Conservation (phyloP, 495 filamentous ascomycete species). For the Penicillium herquei region DNA sequence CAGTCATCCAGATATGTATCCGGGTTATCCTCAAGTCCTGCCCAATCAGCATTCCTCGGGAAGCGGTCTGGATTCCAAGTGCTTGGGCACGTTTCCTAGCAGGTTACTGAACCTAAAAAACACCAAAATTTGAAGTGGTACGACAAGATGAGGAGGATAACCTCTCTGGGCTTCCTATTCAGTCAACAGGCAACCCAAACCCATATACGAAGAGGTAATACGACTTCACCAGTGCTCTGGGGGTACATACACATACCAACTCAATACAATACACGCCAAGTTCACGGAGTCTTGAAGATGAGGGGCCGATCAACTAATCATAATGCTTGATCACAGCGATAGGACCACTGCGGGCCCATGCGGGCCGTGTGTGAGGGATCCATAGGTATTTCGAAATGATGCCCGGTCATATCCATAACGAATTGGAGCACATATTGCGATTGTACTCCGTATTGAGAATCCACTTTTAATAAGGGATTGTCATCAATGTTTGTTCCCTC, state of each 20-base stretch:
- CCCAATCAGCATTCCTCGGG: background rate
- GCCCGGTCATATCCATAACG: background rate
- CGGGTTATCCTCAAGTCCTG: background rate
- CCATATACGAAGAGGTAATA: background rate
- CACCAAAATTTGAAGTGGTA: too few species aligned
- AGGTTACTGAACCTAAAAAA: too few species aligned
- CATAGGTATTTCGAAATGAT: background rate
- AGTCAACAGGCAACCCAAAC: too few species aligned
- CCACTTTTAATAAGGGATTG: background rate
- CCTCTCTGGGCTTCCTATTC: too few species aligned
- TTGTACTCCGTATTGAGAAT: background rate
- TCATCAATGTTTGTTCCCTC: too few species aligned
- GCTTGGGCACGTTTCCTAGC: background rate
- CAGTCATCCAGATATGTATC: background rate
- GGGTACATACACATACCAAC: background rate
- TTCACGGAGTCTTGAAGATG: background rate
- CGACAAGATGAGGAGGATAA: too few species aligned
- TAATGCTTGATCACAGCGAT: conserved; percentile 7
- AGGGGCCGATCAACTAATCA: conserved; percentile 15
- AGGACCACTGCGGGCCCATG: conserved; percentile 15
- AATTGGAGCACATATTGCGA: background rate
- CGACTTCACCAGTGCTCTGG: background rate
- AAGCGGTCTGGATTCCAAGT: background rate
- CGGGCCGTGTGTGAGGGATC: conserved; percentile 1
- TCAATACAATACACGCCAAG: background rate